phyloP scores from a whole-genome alignment of 805 yeast species.

The Schizosaccharomyces osmophilus region DNA sequence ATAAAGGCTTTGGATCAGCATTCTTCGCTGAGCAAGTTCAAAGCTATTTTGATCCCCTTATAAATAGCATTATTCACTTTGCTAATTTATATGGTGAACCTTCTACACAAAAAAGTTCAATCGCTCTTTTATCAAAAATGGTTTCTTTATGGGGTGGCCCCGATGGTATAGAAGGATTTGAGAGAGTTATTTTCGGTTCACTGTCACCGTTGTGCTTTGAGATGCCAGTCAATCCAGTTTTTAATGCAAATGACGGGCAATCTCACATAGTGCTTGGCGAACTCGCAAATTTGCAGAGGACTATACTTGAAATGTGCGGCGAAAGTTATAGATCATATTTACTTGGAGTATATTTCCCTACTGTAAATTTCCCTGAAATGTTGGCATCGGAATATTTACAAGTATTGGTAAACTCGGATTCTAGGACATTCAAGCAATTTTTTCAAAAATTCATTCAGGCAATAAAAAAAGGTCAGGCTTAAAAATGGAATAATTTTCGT shows the following conservation, averaged over 20 bases:
- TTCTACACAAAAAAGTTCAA: constrained; percentile 38
- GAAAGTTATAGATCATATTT: constrained; percentile 28
- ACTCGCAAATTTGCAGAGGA: constrained; percentile 40
- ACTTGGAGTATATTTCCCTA: constrained; percentile 19
- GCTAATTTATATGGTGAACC: constrained; percentile 41
- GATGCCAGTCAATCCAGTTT: constrained; percentile 48
- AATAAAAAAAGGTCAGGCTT: neutral
- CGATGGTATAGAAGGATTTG: constrained; percentile 42
- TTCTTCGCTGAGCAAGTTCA: constrained; percentile 47
- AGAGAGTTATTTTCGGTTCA: constrained; percentile 42
- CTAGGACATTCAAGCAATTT: constrained; percentile 46
- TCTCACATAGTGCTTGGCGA: constrained; percentile 52
- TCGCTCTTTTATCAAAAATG: constrained; percentile 38
- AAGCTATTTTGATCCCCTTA: constrained; percentile 30
- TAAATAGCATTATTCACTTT: constrained; percentile 39
- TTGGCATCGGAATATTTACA: constrained; percentile 37
- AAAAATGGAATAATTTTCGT: neutral
- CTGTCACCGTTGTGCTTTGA: constrained; percentile 48
- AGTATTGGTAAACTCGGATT: constrained; percentile 29
- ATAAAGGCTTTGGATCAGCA: constrained; percentile 58
- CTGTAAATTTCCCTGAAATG: constrained; percentile 32
- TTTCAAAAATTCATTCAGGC: constrained; percentile 23
- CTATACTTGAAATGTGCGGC: constrained; percentile 28
- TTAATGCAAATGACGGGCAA: constrained; percentile 57
- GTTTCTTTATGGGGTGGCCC: constrained; percentile 23